phyloP scores from a whole-genome alignment of 495 filamentous ascomycete genomes.

The Penicillium angulare region DNA sequence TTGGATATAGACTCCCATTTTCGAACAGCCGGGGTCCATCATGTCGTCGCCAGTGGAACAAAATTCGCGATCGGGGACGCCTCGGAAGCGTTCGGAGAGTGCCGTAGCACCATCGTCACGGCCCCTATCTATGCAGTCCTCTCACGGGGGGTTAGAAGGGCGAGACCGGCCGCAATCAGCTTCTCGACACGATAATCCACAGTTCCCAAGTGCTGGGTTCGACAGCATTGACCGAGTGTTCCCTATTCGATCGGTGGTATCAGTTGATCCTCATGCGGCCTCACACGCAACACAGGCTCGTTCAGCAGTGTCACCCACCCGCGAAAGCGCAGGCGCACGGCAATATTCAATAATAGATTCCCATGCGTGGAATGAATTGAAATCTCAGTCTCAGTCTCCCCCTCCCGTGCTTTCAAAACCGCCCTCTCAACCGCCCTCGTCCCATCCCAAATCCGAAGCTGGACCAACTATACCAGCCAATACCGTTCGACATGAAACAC shows the following conservation, averaged over 20 bases:
- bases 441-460: not conserved
- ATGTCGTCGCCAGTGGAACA: not conserved
- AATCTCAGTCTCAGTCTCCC: conserved; percentile 17
- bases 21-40: not conserved
- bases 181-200: conserved; percentile 5
- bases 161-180: conserved; percentile 23
- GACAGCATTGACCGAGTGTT: conserved; percentile 67
- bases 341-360: conserved; percentile 35
- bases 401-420: not conserved
- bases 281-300: conserved; percentile 4
- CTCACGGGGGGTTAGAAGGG: not conserved
- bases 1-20: not conserved
- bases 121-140: conserved; percentile 1
- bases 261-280: conserved; percentile 56
- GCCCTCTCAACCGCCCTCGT: not conserved
- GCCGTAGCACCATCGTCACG: not conserved
- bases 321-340: conserved; percentile 28
- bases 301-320: conserved; percentile 17
- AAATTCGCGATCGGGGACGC: conserved; percentile 7
- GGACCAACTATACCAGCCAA: conserved; percentile 13
- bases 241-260: conserved; percentile 79
- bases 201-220: conserved; percentile 7
- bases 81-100: conserved; percentile 20
- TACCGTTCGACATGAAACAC: conserved; percentile 10
- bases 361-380: conserved; percentile 28